Evolutionary conservation across 257 asterid genomes (phyloP).

Genomic region (Cinchona pubescens): DNA sequence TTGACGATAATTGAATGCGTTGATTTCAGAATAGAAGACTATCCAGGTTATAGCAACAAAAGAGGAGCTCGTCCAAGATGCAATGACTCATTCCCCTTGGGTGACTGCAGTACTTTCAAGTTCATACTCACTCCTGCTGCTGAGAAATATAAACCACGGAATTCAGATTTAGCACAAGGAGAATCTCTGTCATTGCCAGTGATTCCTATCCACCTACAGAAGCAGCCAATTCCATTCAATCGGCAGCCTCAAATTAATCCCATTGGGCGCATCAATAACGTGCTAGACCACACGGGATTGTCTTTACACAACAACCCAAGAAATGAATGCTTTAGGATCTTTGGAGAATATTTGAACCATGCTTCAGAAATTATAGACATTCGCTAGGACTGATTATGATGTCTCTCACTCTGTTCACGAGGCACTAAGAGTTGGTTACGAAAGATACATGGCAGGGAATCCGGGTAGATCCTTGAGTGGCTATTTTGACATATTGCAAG

Average conservation of each 20-base stretch:
- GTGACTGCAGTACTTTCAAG: conserved; percentile 47
- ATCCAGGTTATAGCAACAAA: conserved; percentile 53
- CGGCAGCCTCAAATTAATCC: conserved; percentile 9
- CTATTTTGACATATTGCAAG: conserved; percentile 37
- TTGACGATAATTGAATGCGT: conserved; percentile 23
- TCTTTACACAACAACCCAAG: background rate
- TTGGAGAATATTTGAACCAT: conserved; percentile 33
- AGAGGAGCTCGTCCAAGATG: conserved; percentile 51
- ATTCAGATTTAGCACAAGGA: background rate
- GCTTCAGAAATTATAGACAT: conserved; percentile 40
- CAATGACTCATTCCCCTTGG: conserved; percentile 42
- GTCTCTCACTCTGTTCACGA: conserved; percentile 20
- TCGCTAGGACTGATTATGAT: conserved; percentile 34
- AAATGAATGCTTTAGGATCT: conserved; percentile 30
- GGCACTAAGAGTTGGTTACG: conserved; percentile 33
- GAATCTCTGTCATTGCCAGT: background rate
- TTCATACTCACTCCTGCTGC: conserved; percentile 21
- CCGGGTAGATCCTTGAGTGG: conserved; percentile 26
- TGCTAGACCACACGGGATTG: background rate
- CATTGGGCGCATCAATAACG: background rate
- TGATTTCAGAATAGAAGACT: conserved; percentile 41
- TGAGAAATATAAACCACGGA: background rate
- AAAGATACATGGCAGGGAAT: conserved; percentile 24
- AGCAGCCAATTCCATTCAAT: conserved; percentile 1
- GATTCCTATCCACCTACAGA: background rate